Percentiles rank a stretch among this genome's conserved stretches.
Evolutionary conservation across 1,284 basidiomycete species (phyloP).

Genomic region (Fomitiporia mediterranea): DNA sequence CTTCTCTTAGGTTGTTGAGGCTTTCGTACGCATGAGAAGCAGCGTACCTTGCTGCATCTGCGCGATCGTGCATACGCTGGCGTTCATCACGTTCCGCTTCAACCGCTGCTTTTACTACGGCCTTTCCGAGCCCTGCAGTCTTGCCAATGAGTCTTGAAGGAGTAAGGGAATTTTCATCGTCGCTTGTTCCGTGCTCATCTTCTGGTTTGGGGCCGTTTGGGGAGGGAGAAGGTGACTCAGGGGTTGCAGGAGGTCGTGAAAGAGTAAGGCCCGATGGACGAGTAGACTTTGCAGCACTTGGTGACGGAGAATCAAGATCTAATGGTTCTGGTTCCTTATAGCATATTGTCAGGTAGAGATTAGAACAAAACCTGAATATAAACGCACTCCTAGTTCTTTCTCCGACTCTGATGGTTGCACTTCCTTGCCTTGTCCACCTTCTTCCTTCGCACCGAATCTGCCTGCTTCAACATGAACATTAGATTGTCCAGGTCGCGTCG

Average conservation of each 20-base stretch:
- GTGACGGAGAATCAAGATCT: slow-evolving; percentile 12
- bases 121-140: slow-evolving; percentile 27
- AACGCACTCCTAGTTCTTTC: slow-evolving; percentile 12
- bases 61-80: slow-evolving; percentile 28
- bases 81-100: slow-evolving; percentile 29
- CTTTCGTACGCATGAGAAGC: slow-evolving; percentile 18
- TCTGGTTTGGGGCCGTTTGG: neutral
- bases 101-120: slow-evolving; percentile 28
- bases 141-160: slow-evolving; percentile 12
- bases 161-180: neutral
- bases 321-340: slow-evolving; percentile 16
- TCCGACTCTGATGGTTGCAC: slow-evolving; percentile 15
- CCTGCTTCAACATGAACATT: slow-evolving; percentile 33
- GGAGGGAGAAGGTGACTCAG: slow-evolving; percentile 25
- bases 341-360: neutral
- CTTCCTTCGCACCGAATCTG: slow-evolving; percentile 41
- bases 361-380: neutral
- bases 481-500: slow-evolving; percentile 45
- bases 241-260: neutral
- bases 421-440: slow-evolving; percentile 23
- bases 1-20: neutral
- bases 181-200: too few relatives aligned
- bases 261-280: neutral
- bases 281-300: neutral
- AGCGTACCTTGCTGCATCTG: slow-evolving; percentile 26